These are phyloP conservation scores for Hanseniaspora clermontiae DNA, from an alignment of 805 yeast species.

Conservation along the genomic window DNA sequence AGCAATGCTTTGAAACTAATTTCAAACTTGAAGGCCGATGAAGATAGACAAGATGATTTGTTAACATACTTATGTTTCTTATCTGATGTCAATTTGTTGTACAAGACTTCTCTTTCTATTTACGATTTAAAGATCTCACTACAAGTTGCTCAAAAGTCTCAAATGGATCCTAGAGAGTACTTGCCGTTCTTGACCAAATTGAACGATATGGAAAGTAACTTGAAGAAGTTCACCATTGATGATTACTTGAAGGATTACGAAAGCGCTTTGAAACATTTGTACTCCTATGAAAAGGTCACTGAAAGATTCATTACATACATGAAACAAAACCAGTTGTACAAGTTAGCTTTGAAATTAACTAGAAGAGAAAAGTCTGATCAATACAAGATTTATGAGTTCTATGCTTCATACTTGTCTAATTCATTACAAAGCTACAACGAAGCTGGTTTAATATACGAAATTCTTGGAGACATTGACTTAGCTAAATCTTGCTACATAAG, in stretches of 20 bases:
- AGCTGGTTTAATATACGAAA: slow-evolving; percentile 70
- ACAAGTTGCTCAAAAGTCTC: slow-evolving; percentile 86
- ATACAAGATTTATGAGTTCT: slow-evolving; percentile 41
- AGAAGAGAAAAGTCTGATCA: slow-evolving; percentile 45
- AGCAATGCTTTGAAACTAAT: slow-evolving; percentile 59
- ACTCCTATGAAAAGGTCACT: slow-evolving; percentile 35
- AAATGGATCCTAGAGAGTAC: slow-evolving; percentile 95
- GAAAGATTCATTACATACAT: slow-evolving; percentile 59
- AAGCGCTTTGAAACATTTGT: slow-evolving; percentile 57
- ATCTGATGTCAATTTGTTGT: slow-evolving; percentile 75
- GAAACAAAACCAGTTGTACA: slow-evolving; percentile 54
- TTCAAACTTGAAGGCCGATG: slow-evolving; percentile 36
- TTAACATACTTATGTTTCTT: slow-evolving; percentile 80
- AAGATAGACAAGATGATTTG: slow-evolving; percentile 44
- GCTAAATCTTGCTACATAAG: slow-evolving; percentile 60
- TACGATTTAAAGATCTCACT: slow-evolving; percentile 75
- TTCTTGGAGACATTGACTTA: slow-evolving; percentile 39
- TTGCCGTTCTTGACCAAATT: slow-evolving; percentile 78
- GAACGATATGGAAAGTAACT: slow-evolving; percentile 50
- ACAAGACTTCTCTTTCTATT: slow-evolving; percentile 64
- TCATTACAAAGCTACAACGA: slow-evolving; percentile 49
- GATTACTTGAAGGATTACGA: slow-evolving; percentile 54
- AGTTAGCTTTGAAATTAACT: slow-evolving; percentile 51
- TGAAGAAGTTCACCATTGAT: slow-evolving; percentile 69
- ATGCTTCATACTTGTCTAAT: slow-evolving; percentile 46